phyloP scores from a whole-genome alignment of 805 yeast species.

The Nakazawaea anatomiae region DNA sequence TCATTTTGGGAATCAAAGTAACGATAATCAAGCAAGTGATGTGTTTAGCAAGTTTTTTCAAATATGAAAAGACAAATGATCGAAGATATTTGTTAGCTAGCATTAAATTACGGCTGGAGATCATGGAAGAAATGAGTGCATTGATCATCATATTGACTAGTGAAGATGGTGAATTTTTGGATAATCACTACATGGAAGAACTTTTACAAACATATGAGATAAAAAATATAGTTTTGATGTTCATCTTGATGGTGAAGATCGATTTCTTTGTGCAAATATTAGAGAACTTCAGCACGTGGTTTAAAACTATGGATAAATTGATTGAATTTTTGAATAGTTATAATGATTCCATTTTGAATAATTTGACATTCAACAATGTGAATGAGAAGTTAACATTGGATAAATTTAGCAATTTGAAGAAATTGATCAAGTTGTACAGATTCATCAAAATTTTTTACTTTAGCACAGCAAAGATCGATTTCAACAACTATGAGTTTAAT shows the following conservation, averaged over 20 bases:
- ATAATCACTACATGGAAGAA: constrained; percentile 22
- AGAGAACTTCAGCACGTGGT: constrained; percentile 29
- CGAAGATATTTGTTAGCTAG: not conserved
- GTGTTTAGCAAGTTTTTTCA: constrained; percentile 8
- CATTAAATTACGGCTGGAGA: constrained; percentile 2
- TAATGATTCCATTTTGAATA: constrained; percentile 12
- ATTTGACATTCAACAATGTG: constrained; percentile 20
- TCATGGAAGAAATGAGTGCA: constrained; percentile 3
- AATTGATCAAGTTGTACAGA: constrained; percentile 24
- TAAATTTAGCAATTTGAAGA: constrained; percentile 14
- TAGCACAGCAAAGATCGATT: constrained; percentile 44
- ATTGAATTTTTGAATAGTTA: constrained; percentile 22
- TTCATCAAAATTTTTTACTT: constrained; percentile 31
- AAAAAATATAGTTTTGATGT: constrained; percentile 24
- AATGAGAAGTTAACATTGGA: constrained; percentile 16
- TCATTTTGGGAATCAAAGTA: constrained; percentile 1
- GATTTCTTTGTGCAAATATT: constrained; percentile 33
- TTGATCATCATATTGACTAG: constrained; percentile 33
- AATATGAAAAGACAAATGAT: not conserved
- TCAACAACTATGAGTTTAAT: constrained; percentile 35
- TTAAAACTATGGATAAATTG: constrained; percentile 23
- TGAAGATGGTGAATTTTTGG: constrained; percentile 24
- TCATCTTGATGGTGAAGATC: constrained; percentile 31
- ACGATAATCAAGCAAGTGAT: constrained; percentile 6
- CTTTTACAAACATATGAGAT: constrained; percentile 7